phyloP scores from a whole-genome alignment of 345 rosid genomes.

The Linum usitatissimum region DNA sequence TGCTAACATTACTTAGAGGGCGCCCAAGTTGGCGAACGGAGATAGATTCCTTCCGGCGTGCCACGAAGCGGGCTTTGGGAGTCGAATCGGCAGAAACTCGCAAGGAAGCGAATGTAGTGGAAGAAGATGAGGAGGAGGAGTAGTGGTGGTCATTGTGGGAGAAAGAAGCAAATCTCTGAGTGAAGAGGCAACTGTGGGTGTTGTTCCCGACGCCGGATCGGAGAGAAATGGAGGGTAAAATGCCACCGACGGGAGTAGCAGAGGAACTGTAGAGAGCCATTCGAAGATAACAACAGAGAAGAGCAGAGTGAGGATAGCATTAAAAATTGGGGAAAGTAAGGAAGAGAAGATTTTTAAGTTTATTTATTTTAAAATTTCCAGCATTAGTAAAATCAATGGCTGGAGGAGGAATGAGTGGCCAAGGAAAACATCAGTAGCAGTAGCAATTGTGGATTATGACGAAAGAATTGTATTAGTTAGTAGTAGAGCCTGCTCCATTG shows the following conservation, averaged over 20 bases:
- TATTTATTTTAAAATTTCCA: too few species aligned
- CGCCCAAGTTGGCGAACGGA: conserved; percentile 61
- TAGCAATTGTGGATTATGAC: too few species aligned
- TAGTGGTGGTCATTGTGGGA: neutral
- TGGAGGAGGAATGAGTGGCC: too few species aligned
- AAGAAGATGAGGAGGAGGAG: neutral
- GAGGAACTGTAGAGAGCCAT: conserved; percentile 21
- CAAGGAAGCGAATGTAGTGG: conserved; percentile 25
- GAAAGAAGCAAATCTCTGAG: conserved; percentile 16
- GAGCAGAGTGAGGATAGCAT: neutral
- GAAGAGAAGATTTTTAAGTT: neutral
- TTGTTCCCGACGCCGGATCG: conserved; percentile 15
- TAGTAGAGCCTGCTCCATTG: too few species aligned
- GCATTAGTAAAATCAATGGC: too few species aligned
- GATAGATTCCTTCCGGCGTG: conserved; percentile 70
- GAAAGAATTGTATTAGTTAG: too few species aligned
- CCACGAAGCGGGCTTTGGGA: conserved; percentile 65
- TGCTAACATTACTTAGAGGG: conserved; percentile 61
- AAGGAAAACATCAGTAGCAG: too few species aligned
- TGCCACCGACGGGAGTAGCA: conserved; percentile 15
- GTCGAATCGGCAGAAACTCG: conserved; percentile 31
- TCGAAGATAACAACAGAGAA: neutral
- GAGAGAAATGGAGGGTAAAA: conserved; percentile 17
- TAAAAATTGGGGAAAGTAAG: neutral
- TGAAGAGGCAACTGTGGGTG: neutral